Evolutionary conservation across 345 rosid species (phyloP).

Genomic region (Lepidium aucheri): DNA sequence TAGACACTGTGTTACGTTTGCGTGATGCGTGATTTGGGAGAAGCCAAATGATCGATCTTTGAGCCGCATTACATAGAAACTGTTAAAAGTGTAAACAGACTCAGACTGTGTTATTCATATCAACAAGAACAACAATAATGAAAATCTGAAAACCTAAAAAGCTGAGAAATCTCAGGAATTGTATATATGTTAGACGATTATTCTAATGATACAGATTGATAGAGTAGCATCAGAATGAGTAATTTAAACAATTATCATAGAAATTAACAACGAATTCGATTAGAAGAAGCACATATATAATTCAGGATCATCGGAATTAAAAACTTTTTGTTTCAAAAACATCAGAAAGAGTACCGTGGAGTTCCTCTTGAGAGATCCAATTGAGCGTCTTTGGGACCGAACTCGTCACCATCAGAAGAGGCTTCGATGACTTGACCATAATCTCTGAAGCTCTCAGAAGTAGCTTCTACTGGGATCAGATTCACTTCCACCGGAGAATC

Average conservation of each 20-base stretch:
- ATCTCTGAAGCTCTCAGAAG: slow-evolving; percentile 55
- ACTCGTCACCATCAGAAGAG: slow-evolving; percentile 45
- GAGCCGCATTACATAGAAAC: slow-evolving; percentile 60
- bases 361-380: slow-evolving; percentile 56
- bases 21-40: slow-evolving; percentile 62
- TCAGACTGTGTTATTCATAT: not conserved
- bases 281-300: not conserved
- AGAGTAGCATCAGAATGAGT: not conserved
- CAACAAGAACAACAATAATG: not conserved
- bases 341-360: slow-evolving; percentile 42
- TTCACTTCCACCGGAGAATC: slow-evolving; percentile 27
- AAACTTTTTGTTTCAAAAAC: no score
- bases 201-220: not conserved
- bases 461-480: slow-evolving; percentile 61
- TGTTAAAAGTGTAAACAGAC: not conserved
- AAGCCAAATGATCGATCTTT: slow-evolving; percentile 37
- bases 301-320: not conserved
- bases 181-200: not conserved
- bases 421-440: slow-evolving; percentile 66
- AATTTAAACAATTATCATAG: not conserved
- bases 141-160: not conserved
- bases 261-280: not conserved
- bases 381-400: slow-evolving; percentile 76
- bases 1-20: slow-evolving; percentile 79
- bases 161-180: not conserved